Evolutionary conservation across 345 rosid genomes (phyloP).

Genomic region (Eutrema japonicum): DNA sequence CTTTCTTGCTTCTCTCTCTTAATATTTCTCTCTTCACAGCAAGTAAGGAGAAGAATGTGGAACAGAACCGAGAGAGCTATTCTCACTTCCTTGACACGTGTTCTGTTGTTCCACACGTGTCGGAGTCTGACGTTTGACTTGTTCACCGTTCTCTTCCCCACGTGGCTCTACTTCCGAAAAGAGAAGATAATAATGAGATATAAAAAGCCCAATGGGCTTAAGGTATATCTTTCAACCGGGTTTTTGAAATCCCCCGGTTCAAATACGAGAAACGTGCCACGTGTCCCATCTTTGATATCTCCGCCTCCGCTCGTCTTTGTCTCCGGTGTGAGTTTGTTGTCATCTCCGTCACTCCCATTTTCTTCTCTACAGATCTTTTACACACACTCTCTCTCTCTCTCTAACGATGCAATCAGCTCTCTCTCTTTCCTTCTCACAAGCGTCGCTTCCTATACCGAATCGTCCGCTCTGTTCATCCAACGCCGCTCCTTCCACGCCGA

Average conservation of each 20-base stretch:
- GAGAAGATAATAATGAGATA: background rate
- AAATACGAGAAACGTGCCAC: constrained; percentile 33
- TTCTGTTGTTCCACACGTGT: constrained; percentile 38
- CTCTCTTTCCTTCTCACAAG: constrained; percentile 59
- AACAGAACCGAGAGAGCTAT: constrained; percentile 26
- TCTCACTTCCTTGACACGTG: constrained; percentile 35
- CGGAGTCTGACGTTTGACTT: constrained; percentile 33
- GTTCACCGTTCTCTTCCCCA: constrained; percentile 24
- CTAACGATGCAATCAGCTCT: constrained; percentile 68
- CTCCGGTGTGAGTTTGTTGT: constrained; percentile 26
- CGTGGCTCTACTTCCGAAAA: constrained; percentile 23
- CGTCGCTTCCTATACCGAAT: constrained; percentile 45
- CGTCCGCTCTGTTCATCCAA: constrained; percentile 40
- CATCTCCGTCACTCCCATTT: constrained; percentile 40
- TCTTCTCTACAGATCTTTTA: background rate
- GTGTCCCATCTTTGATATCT: constrained; percentile 56
- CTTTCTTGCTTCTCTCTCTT: constrained; percentile 16
- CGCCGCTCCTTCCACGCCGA: constrained; percentile 45
- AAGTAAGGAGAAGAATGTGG: constrained; percentile 34
- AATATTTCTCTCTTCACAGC: constrained; percentile 20
- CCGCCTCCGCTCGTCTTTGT: constrained; percentile 48
- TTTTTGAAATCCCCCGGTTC: constrained; percentile 20
- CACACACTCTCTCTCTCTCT: constrained; percentile 20
- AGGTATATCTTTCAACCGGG: constrained; percentile 6
- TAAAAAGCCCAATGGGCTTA: constrained; percentile 41